Evolutionary conservation across 192 early-diverging fungal species (phyloP), one percentile per base, ranked within the genome.

Genomic region (Phycomyces blakesleeanus): DNA sequence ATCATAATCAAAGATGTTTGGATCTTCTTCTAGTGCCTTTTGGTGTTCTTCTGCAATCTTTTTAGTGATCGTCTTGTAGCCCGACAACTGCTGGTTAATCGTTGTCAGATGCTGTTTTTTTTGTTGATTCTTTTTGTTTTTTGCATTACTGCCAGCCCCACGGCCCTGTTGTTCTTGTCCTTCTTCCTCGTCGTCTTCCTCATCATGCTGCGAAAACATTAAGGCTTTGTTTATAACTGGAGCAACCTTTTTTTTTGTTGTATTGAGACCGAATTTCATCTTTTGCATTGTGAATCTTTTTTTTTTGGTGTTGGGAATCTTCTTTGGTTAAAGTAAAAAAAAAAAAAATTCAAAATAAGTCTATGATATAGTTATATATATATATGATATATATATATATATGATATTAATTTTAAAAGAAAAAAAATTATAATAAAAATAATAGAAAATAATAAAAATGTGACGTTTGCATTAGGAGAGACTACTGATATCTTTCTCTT

Each of bases 1-100:
- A 64, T 92, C 90, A 65, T 92, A 92, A 59, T 91, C 89, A 76
- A 88, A 92, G 2, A 87, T 78, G 49, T 68, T 83, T 11, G 89
- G 69, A 63, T 92, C 89, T 66, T 89, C 79, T 29, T 81, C 80
- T 1, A 92, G 65, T 9, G 90, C 89, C 62, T 81, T 72, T 51
- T 78, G 66, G n/a, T 87, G 83, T 38, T 68, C 69, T 54, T 84
- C 76, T 61, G 73, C 69, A 0, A 72, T 51, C 24, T 66, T 71
- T 53, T 77, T 71, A 26, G 58, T 75, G 25, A 56, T 40, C 14
- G 40, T 56, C 5, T 57, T 29, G 12, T 61, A 62, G 22, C 34
- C 51, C 22, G 49, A 21, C 5, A 67, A 12, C 24, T 72, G 67
- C 14, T 62, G 29, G 29, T 73, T 72, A 22, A 72, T 41, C 16